Base-by-base conservation (phyloP, 2,329 filamentous ascomycete genomes). In the Fusarium brevicatenulatum region DNA sequence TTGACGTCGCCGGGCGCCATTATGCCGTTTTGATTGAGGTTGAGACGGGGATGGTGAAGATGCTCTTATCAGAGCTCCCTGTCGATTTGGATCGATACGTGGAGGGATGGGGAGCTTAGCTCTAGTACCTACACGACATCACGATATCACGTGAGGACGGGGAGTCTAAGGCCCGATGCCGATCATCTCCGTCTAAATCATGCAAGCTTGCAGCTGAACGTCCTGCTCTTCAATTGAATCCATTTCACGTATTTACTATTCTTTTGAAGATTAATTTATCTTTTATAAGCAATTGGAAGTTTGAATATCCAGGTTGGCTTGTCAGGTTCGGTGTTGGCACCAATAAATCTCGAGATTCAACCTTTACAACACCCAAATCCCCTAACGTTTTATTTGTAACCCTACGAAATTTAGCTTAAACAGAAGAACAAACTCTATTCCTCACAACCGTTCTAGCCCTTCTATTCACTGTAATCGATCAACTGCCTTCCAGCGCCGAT, bases 51-150 rank as follows among this genome's bases (percentile, higher is more conserved):
- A 54, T 53, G 43, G 57, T 59, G 56, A 61, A 56, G 61, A 61
- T 49, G 30, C 60, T 63, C 65, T 59, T 66, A 72, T 73, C 56
- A 43, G 47, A 57, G 66, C 59, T 68, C 61, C 59, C 66, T 59
- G 56, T 57, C 56, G 34, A 37, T 56, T 66, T 40, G 54, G 46
- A 47, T 47, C 39, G 30, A 49, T 58, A 21, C 55, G 19, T 69
- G 66, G 66, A 69, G 58, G 66, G 58, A 65, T 69, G 64, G 50
- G 15, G 23, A 57, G 62, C 65, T 59, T 62, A 65, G 62, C 71
- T n/a, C n/a, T n/a, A n/a, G n/a, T n/a, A n/a, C n/a, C n/a, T 67
- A 76, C 75, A 77, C 75, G 74, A 77, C 42, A 75, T 77, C 76
- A 72, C 68, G 68, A 77, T 76, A 50, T 77, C 76, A 77, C 75